Base-by-base conservation (phyloP, 345 rosid species). In the Hevea brasiliensis region DNA sequence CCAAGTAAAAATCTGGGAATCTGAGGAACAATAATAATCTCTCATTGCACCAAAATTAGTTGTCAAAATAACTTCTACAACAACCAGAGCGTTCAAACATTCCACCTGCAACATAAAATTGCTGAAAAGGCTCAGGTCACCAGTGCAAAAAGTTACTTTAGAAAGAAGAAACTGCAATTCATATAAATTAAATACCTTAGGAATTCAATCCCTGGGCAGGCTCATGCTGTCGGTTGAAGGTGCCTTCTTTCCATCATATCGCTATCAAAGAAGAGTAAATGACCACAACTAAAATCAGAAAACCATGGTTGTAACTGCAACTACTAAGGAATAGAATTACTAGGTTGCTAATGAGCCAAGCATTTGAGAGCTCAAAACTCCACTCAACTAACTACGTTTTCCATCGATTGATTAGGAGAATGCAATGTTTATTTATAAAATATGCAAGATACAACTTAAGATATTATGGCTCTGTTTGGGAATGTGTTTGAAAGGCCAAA, bases 171-270 rank as follows among this genome's bases (percentile, higher is more conserved):
- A 64, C 41, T 37, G 24, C 24, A n/a, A 58, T 66, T 42, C 27
- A 60, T 5, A 32, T 51, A 14, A 68, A 37, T 68, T 60, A 68
- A 51, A 41, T 75, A 83, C 81, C 81, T 75, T 67, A 55, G 55
- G 69, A 65, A 60, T 70, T 84, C 81, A 88, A 70, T 85, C 85
- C 80, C 58, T 74, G 4, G 88, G 77, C 50, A 76, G 72, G 77
- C 72, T 79, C 20, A 35, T 48, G 60, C 77, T 77, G 44, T 92
- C 96, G 63, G 80, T 23, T 66, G 92, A 79, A 80, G 90, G 59
- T 11, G 81, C 82, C 78, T 79, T 86, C 89, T 81, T 92, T 60
- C 90, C 85, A 70, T 88, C 83, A 63, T 89, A 89, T 72, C 87
- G 87, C 91, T 89, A 76, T 71, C 63, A 71, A n/a, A 81, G 69